Conservation (phyloP, 257 asterid genomes). For the Jasminum sambac region DNA sequence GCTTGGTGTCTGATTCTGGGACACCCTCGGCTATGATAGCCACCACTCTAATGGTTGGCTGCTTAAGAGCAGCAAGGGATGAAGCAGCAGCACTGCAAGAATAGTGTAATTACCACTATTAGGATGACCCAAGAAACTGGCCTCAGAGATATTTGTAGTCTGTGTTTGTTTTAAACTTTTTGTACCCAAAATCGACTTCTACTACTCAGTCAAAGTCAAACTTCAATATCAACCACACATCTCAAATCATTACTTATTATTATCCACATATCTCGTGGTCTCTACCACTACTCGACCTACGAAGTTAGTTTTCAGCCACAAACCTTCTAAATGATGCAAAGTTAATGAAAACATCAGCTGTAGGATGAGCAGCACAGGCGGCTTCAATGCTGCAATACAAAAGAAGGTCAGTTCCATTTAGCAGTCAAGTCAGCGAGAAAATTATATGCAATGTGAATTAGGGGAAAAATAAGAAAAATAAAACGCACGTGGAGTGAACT, state of each 20-base stretch:
- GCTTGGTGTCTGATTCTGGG: slow-evolving; percentile 92
- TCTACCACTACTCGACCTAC: no score
- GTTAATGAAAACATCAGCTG: slow-evolving; percentile 98
- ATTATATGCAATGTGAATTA: background rate
- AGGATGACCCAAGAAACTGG: slow-evolving; percentile 25
- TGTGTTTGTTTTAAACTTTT: no score
- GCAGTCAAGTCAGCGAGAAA: background rate
- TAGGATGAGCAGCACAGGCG: slow-evolving; percentile 94
- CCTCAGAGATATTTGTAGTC: background rate
- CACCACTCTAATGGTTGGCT: slow-evolving; percentile 89
- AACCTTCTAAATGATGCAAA: slow-evolving; percentile 99
- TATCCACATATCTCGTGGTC: no score
- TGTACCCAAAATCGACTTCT: no score
- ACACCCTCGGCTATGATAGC: slow-evolving; percentile 99
- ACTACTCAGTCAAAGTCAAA: no score
- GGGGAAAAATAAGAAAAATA: slow-evolving; percentile 6
- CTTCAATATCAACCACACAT: no score
- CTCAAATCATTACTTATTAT: no score
- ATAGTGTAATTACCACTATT: slow-evolving; percentile 23
- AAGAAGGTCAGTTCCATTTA: slow-evolving; percentile 19
- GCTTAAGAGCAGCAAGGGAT: slow-evolving; percentile 95
- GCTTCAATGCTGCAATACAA: slow-evolving; percentile 70
- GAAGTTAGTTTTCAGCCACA: slow-evolving; percentile 15
- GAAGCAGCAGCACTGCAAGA: slow-evolving; percentile 96
- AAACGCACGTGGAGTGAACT: slow-evolving; percentile 81